Conservation (phyloP, 2,329 filamentous ascomycete species). For the Bertia moriformis region DNA sequence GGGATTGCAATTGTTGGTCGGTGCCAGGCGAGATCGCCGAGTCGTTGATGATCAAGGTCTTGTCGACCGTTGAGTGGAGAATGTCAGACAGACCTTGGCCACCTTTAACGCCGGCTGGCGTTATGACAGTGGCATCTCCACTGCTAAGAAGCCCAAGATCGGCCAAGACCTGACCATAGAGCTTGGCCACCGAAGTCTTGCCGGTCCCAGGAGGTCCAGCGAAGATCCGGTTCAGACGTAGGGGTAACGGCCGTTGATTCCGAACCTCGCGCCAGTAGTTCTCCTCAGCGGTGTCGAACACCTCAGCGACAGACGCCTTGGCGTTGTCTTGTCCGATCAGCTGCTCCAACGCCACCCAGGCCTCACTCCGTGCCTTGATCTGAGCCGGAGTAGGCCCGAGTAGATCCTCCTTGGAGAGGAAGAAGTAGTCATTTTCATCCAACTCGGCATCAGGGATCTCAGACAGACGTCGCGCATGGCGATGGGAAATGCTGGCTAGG, state of each 20-base stretch:
- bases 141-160: conserved; percentile 6
- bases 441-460: conserved; percentile 5
- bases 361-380: conserved; percentile 30
- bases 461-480: conserved; percentile 42
- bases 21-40: too few species aligned
- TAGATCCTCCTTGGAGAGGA: conserved; percentile 52
- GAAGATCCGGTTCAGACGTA: conserved; percentile 12
- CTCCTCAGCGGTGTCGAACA: conserved; percentile 34
- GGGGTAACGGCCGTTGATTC: conserved; percentile 9
- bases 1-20: too few species aligned
- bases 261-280: conserved; percentile 13
- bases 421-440: conserved; percentile 33
- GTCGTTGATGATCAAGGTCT: too few species aligned
- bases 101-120: too few species aligned
- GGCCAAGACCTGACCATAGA: conserved; percentile 12
- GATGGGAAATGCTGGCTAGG: conserved; percentile 32
- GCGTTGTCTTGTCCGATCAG: conserved; percentile 41
- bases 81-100: too few species aligned
- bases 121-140: too few species aligned
- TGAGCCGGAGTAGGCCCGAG: conserved; percentile 52
- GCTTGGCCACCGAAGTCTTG: conserved; percentile 14
- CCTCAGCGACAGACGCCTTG: conserved; percentile 40
- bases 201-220: conserved; percentile 14
- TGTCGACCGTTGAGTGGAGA: too few species aligned
- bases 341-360: conserved; percentile 41